Evolutionary conservation across 1,284 basidiomycete species (phyloP).

Genomic region (Cystodermella granulosa): DNA sequence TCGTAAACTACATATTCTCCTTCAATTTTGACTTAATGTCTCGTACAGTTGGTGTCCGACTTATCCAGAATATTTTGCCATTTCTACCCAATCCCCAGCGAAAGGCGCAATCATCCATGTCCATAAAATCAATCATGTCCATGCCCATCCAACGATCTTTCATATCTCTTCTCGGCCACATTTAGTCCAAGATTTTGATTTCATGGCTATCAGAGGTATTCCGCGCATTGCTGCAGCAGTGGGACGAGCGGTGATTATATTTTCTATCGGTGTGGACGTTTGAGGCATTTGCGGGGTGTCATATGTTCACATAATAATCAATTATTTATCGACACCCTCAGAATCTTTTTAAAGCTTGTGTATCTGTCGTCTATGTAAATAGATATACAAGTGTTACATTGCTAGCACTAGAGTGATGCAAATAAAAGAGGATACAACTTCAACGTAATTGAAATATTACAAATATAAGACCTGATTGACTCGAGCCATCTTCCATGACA

Average conservation of each 20-base stretch:
- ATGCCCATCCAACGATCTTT: conserved; percentile 59
- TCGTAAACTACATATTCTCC: conserved; percentile 7
- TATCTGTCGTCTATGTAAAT: no score
- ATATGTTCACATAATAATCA: no score
- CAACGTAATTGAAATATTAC: no score
- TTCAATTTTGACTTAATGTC: conserved; percentile 7
- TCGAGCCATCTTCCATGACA: no score
- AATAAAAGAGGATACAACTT: no score
- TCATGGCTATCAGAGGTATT: conserved; percentile 53
- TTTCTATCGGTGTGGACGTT: conserved; percentile 49
- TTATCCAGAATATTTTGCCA: conserved; percentile 67
- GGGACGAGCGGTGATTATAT: conserved; percentile 51
- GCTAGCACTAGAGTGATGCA: no score
- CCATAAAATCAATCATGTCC: conserved; percentile 58
- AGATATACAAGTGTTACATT: no score
- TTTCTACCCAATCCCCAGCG: conserved; percentile 54
- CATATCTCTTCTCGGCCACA: conserved; percentile 56
- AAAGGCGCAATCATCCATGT: conserved; percentile 66
- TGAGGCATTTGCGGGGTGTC: conserved; percentile 16
- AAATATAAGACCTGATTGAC: no score
- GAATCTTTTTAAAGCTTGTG: no score
- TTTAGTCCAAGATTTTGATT: conserved; percentile 69
- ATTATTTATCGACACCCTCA: no score
- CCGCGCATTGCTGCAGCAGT: conserved; percentile 64
- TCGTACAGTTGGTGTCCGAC: conserved; percentile 66